Evolutionary conservation across 2,329 filamentous ascomycete species (phyloP), one percentile per base, ranked within the genome.

Genomic region (Hypoxylon sp.): DNA sequence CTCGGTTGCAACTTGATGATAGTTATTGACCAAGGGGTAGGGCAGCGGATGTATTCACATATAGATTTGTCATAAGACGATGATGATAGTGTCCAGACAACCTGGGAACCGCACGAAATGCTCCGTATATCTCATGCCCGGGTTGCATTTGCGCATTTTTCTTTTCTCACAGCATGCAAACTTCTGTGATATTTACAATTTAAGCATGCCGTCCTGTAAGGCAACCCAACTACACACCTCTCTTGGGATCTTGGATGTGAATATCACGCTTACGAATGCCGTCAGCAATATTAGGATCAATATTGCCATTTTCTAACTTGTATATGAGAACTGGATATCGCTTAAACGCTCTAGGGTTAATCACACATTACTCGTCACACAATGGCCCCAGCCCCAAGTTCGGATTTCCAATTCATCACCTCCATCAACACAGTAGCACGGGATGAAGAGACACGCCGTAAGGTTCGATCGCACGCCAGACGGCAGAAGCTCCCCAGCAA

Each of bases 391-490:
- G 56, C 25, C 17, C 34, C 46, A 21, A 43, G 46, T n/a, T 74
- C 74, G 11, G 72, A 67, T 11, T 78, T 78, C 43, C 77, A 78
- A 60, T 78, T 78, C 71, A 78, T 78, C 34, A 78, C 77, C 28
- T 78, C 77, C 21, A 77, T 78, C 66, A 78, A 77, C 62, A 78
- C 76, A 11, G 76, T 78, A 51, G 70, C 73, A 45, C 76, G 76
- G 51, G 75, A 78, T 70, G 77, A 77, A n/a, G 77, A 78, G 63
- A 78, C 77, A 23, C 75, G 77, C 43, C 75, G 76, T n/a, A 76
- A 72, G 55, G 77, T 78, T 45, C 75, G 77, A 17, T 78, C 77
- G 25, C 77, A 78, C 61, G 77, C 77, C 13, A 63, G 77, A 45
- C 73, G 77, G 41, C 77, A 78, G 61, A 78, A 77, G 66, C 71